Percentiles rank a stretch among this genome's conserved stretches.
These are phyloP conservation scores for Tausonia pullulans DNA, from an alignment of 1,284 basidiomycete genomes.

Conservation along the genomic window DNA sequence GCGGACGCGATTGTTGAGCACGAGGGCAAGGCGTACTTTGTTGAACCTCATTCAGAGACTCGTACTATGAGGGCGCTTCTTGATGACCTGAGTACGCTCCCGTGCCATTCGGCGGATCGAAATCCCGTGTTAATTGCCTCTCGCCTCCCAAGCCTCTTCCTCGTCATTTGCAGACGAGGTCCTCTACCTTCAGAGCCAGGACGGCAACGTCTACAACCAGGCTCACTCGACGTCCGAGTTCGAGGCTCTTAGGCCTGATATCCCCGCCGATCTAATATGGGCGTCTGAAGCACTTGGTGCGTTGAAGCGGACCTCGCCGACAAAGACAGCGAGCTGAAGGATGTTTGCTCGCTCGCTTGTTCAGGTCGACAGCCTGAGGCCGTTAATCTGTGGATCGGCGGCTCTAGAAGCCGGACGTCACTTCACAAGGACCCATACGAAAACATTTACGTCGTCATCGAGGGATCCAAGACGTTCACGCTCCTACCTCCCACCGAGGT, in stretches of 20 bases:
- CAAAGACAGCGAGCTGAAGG: no score
- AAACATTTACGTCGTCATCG: slow-evolving; percentile 77
- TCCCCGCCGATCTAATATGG: slow-evolving; percentile 58
- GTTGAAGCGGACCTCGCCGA: neutral
- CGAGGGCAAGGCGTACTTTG: slow-evolving; percentile 51
- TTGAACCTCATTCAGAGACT: slow-evolving; percentile 56
- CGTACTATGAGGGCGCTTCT: slow-evolving; percentile 56
- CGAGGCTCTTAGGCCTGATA: slow-evolving; percentile 46
- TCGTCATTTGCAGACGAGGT: slow-evolving; percentile 35
- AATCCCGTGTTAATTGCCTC: neutral
- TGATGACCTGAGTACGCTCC: slow-evolving; percentile 31
- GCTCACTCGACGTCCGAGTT: slow-evolving; percentile 47
- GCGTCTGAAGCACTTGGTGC: slow-evolving; percentile 65
- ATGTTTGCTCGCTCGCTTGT: neutral
- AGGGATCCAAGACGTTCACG: slow-evolving; percentile 72
- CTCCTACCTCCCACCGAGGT: slow-evolving; percentile 75
- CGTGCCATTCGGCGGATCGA: neutral
- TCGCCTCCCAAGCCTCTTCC: neutral
- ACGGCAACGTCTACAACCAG: slow-evolving; percentile 65
- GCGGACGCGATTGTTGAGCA: slow-evolving; percentile 56
- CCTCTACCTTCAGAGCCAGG: slow-evolving; percentile 76
- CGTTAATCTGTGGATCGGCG: slow-evolving; percentile 84
- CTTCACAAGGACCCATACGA: slow-evolving; percentile 83
- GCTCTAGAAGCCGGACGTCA: slow-evolving; percentile 57
- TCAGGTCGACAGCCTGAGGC: slow-evolving; percentile 63